Evolutionary conservation across 1,284 basidiomycete species (phyloP).

Genomic region (Cryptococcus wingfieldii): DNA sequence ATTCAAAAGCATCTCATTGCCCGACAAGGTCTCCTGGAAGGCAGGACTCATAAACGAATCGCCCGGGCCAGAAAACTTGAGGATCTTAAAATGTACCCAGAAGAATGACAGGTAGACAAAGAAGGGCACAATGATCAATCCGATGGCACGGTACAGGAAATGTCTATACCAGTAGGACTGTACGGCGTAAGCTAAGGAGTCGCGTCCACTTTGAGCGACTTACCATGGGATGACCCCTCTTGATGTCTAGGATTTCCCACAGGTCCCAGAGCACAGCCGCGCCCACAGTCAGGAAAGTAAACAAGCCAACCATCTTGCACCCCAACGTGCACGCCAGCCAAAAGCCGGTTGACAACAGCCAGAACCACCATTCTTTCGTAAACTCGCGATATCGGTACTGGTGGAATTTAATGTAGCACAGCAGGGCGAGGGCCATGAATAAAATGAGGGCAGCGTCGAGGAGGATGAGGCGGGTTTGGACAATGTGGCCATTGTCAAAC

Average conservation of each 20-base stretch:
- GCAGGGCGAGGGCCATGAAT: slow-evolving; percentile 91
- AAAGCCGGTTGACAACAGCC: slow-evolving; percentile 84
- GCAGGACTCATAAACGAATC: slow-evolving; percentile 96
- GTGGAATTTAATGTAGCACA: slow-evolving; percentile 92
- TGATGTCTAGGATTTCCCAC: slow-evolving; percentile 89
- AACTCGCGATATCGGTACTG: slow-evolving; percentile 93
- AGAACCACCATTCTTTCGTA: slow-evolving; percentile 85
- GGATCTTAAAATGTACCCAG: slow-evolving; percentile 88
- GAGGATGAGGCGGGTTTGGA: slow-evolving; percentile 90
- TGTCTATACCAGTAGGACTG: slow-evolving; percentile 87
- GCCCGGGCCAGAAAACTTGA: slow-evolving; percentile 86
- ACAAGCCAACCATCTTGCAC: slow-evolving; percentile 95
- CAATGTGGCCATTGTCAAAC: slow-evolving; percentile 93
- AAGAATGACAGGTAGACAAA: slow-evolving; percentile 93
- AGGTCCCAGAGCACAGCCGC: slow-evolving; percentile 87
- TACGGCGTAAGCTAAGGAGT: background rate
- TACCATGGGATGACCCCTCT: slow-evolving; percentile 72
- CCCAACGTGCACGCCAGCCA: slow-evolving; percentile 94
- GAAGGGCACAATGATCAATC: slow-evolving; percentile 84
- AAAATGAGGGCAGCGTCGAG: slow-evolving; percentile 92
- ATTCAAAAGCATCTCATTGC: slow-evolving; percentile 86
- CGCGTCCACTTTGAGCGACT: slow-evolving; percentile 28
- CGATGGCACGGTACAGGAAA: slow-evolving; percentile 77
- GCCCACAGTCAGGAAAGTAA: slow-evolving; percentile 87
- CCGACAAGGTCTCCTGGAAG: slow-evolving; percentile 92